phyloP scores from a whole-genome alignment of 2,329 filamentous ascomycete species.

The Fusarium sp. region DNA sequence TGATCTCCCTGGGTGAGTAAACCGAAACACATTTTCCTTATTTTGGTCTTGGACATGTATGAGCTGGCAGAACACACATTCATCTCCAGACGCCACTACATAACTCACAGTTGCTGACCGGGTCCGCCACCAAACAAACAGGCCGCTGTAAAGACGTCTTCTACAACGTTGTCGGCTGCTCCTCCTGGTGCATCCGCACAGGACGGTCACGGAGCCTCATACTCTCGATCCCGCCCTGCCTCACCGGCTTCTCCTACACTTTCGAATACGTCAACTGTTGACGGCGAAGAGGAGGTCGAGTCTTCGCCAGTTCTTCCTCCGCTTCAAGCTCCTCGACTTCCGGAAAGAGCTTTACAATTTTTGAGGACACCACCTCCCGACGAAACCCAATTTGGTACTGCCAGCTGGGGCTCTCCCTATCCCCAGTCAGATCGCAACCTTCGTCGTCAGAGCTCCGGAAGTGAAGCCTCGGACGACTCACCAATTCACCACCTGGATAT shows the following conservation, averaged over 20 bases:
- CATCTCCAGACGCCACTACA: constrained; percentile 38
- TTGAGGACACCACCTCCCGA: constrained; percentile 64
- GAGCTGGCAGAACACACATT: constrained; percentile 36
- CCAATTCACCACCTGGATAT: constrained; percentile 71
- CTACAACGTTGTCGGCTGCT: constrained; percentile 59
- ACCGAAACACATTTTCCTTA: constrained; percentile 6
- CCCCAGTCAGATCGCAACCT: constrained; percentile 69
- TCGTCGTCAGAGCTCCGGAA: constrained; percentile 64
- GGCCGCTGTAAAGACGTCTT: constrained; percentile 66
- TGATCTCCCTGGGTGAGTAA: constrained; percentile 66
- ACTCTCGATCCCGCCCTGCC: constrained; percentile 47
- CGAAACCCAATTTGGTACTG: constrained; percentile 68
- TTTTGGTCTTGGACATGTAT: constrained; percentile 26
- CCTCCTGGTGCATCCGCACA: constrained; percentile 70
- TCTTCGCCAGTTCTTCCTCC: constrained; percentile 68
- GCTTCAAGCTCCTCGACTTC: constrained; percentile 67
- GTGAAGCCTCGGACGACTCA: constrained; percentile 68
- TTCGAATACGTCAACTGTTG: constrained; percentile 70
- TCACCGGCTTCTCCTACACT: constrained; percentile 67
- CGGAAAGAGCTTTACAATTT: constrained; percentile 64
- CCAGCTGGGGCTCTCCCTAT: constrained; percentile 94
- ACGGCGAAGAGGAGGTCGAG: constrained; percentile 64
- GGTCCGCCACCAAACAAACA: constrained; percentile 35
- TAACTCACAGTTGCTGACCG: constrained; percentile 42
- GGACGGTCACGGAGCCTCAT: constrained; percentile 60